These are phyloP conservation scores for Didymella glomerata DNA, from an alignment of 2,329 filamentous ascomycete genomes.

Conservation along the genomic window DNA sequence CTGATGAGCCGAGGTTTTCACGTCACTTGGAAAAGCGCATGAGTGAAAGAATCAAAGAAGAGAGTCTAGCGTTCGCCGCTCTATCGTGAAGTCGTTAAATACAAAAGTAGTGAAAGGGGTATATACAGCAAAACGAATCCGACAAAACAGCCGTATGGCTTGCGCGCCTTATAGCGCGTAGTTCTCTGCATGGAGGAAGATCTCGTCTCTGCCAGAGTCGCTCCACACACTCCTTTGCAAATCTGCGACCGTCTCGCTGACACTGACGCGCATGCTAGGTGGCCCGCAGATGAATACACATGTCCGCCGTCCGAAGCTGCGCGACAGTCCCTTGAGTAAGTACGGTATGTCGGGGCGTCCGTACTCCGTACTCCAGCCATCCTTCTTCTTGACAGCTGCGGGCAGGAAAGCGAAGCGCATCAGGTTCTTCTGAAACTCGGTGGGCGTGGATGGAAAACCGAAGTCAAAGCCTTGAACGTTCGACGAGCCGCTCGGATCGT, in stretches of 20 bases:
- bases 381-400: constrained; percentile 60
- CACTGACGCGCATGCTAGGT: constrained; percentile 83
- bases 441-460: constrained; percentile 84
- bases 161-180: constrained; percentile 73
- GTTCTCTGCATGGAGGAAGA: constrained; percentile 94
- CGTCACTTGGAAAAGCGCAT: no score
- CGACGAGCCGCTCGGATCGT: constrained; percentile 25
- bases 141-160: constrained; percentile 4
- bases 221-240: constrained; percentile 86
- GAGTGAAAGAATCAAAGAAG: no score
- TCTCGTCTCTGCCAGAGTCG: constrained; percentile 81
- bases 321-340: constrained; percentile 84
- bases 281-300: constrained; percentile 95
- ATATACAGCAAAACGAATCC: constrained; percentile 23
- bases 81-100: not conserved
- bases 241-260: constrained; percentile 82
- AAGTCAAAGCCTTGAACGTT: constrained; percentile 54
- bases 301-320: constrained; percentile 80
- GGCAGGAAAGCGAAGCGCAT: constrained; percentile 89
- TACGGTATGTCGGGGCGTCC: constrained; percentile 87
- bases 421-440: constrained; percentile 85
- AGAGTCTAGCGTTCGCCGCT: not conserved
- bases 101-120: constrained; percentile 31
- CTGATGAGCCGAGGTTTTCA: no score
- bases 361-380: constrained; percentile 92